These are phyloP conservation scores for Spergularia bocconei DNA, from an alignment of 148 eudicot species.

Conservation along the genomic window DNA sequence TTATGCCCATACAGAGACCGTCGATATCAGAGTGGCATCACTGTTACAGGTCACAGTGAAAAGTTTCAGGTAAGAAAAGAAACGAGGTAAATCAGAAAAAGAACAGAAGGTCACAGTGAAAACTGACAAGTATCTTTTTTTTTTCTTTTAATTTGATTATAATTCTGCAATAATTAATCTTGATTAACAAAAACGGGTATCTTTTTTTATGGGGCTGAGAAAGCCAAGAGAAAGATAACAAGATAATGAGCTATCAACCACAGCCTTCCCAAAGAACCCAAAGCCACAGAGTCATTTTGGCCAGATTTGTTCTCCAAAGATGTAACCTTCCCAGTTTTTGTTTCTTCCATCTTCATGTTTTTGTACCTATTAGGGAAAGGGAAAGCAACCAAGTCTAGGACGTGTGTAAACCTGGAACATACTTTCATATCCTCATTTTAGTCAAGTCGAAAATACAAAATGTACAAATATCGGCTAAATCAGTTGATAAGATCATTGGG, in stretches of 20 bases:
- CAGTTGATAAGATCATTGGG: too few relatives aligned
- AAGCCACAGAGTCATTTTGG: constrained; percentile 31
- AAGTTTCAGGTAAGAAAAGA: too few relatives aligned
- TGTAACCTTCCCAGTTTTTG: constrained; percentile 18
- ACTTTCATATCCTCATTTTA: constrained; percentile 13
- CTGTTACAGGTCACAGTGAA: too few relatives aligned
- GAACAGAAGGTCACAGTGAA: too few relatives aligned
- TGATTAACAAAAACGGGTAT: neutral
- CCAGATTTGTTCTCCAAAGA: constrained; percentile 3
- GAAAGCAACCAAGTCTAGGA: constrained; percentile 8
- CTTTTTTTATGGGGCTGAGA: constrained; percentile 41
- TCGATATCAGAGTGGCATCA: too few relatives aligned
- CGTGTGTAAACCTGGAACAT: constrained; percentile 26
- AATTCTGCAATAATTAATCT: neutral
- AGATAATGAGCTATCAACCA: constrained; percentile 51
- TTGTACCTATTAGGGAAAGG: neutral
- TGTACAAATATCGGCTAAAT: too few relatives aligned
- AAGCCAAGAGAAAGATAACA: constrained; percentile 40
- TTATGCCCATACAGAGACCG: too few relatives aligned
- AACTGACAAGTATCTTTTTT: too few relatives aligned
- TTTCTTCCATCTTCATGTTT: neutral
- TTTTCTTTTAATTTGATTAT: neutral
- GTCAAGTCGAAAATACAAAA: neutral
- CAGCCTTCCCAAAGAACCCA: constrained; percentile 29
- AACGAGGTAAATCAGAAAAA: too few relatives aligned